Evolutionary conservation across 129 eudicot genomes (phyloP), one percentile per base, ranked within the genome.

Genomic region (Scalesia atractyloides): DNA sequence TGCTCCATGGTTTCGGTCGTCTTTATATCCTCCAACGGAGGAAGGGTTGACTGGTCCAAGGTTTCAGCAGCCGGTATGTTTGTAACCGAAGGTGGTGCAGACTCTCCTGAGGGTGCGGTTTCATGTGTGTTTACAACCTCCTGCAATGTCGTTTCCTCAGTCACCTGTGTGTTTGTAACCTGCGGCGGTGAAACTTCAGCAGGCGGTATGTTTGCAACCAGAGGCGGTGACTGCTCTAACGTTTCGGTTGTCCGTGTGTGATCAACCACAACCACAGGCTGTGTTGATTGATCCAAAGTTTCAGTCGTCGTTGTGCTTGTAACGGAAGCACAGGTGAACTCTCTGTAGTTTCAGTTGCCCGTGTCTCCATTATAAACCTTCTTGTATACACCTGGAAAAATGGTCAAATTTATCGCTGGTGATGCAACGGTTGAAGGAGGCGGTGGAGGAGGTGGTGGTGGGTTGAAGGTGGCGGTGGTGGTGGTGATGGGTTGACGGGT

Each of bases 1-100:
- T 62, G 80, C 64, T 80, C 73, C 67, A 69, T 18, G 5, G 60
- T 47, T 44, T 64, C 82, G 52, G 66, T 44, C 17, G 60, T 50
- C 76, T 78, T 78, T 51, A 50, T 63, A 8, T 46, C 73, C 22
- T 63, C 68, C 70, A 43, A 47, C 26, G 61, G 36, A 20, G 76
- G 41, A 16, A 73, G 9, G 46, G 65, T 52, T 12, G 76, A 39
- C 34, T 69, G 84, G 9, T 69, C 76, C 61, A 54, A 9, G 15
- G 71, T 46, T 51, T 69, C 80, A 63, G 56, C 15, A 11, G 70
- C n/a, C 68, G 46, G 49, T 51, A 36, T 36, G 63, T 33, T n/a
- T 54, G 68, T 49, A 68, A 47, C 83, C 9, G 58, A 37, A 44
- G 47, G 26, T 24, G 24, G 20, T 12, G 52, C 14, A 46, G 80